These are phyloP conservation scores for Chrysosporium queenslandicum DNA, from an alignment of 2,329 filamentous ascomycete genomes.

Conservation along the genomic window DNA sequence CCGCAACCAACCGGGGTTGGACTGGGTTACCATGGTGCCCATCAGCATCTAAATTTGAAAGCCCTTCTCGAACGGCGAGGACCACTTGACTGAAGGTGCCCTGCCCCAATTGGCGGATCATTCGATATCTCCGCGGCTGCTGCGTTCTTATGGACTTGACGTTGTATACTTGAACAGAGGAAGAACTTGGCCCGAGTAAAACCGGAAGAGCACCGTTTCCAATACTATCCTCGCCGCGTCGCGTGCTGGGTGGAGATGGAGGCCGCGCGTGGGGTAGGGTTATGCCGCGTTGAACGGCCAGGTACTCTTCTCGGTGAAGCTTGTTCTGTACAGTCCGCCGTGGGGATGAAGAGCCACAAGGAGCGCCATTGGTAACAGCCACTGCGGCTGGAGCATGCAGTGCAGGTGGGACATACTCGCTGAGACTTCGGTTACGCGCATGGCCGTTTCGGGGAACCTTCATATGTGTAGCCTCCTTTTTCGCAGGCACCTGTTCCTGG, in stretches of 20 bases:
- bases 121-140: constrained; percentile 68
- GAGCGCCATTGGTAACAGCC: constrained; percentile 31
- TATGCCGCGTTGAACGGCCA: constrained; percentile 69
- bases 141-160: constrained; percentile 56
- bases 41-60: constrained; percentile 38
- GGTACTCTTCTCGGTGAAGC: constrained; percentile 67
- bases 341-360: constrained; percentile 29
- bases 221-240: constrained; percentile 47
- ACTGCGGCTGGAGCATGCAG: constrained; percentile 57
- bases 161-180: constrained; percentile 48
- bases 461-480: constrained; percentile 1
- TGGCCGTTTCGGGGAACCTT: constrained; percentile 35
- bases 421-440: constrained; percentile 69
- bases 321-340: constrained; percentile 31
- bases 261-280: constrained; percentile 49
- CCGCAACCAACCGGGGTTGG: constrained; percentile 62
- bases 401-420: constrained; percentile 72
- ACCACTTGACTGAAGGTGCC: constrained; percentile 94
- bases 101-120: constrained; percentile 70
- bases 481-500: constrained; percentile 22
- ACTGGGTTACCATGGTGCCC: constrained; percentile 11
- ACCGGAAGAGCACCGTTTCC: constrained; percentile 33
- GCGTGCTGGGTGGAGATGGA: constrained; percentile 74
- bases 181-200: constrained; percentile 17
- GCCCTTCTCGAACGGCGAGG: constrained; percentile 70